These are phyloP conservation scores for Alternaria ventricosa DNA, from an alignment of 2,329 filamentous ascomycete genomes.

Conservation along the genomic window DNA sequence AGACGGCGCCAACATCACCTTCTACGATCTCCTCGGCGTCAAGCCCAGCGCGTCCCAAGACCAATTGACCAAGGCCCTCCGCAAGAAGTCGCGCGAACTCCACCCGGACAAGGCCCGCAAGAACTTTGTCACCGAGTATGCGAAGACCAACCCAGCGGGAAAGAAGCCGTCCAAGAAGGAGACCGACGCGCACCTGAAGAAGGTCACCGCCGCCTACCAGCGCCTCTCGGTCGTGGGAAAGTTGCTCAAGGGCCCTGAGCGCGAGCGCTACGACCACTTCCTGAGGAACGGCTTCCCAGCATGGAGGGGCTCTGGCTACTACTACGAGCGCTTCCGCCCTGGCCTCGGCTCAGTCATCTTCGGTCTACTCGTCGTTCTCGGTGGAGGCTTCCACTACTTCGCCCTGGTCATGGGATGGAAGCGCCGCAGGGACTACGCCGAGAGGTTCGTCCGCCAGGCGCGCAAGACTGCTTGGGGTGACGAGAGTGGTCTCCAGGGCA, in stretches of 20 bases:
- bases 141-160: conserved; percentile 58
- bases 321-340: conserved; percentile 92
- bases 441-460: conserved; percentile 89
- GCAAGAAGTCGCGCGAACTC: conserved; percentile 79
- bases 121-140: conserved; percentile 74
- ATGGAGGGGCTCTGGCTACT: conserved; percentile 98
- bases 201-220: conserved; percentile 81
- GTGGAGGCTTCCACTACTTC: conserved; percentile 86
- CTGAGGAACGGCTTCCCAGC: conserved; percentile 88
- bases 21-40: conserved; percentile 91
- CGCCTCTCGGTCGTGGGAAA: conserved; percentile 84
- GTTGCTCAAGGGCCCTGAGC: conserved; percentile 79
- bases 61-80: conserved; percentile 92
- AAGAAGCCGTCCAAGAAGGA: conserved; percentile 72
- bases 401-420: conserved; percentile 86
- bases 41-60: conserved; percentile 76
- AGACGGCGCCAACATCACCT: conserved; percentile 81
- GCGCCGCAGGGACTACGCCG: conserved; percentile 88
- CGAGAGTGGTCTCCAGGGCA: conserved; percentile 68
- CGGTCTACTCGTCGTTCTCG: conserved; percentile 81
- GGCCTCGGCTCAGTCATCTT: conserved; percentile 84
- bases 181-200: conserved; percentile 78
- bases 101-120: conserved; percentile 97
- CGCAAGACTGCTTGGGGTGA: conserved; percentile 89
- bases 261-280: conserved; percentile 95